Evolutionary conservation across 352 stramenopile species (phyloP).

Genomic region (Phytophthora megakarya): DNA sequence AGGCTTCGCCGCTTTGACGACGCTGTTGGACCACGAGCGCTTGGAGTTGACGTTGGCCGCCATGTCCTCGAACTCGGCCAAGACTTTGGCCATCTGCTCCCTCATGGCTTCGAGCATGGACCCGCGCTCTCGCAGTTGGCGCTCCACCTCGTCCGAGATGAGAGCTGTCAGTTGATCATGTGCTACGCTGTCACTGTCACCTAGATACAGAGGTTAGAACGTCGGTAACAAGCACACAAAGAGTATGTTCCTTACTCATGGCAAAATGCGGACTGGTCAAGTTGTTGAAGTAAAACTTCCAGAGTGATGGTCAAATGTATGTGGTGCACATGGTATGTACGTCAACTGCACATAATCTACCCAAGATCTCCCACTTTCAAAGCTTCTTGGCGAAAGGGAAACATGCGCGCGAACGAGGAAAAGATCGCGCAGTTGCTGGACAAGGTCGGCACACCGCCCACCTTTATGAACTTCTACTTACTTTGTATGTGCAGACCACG

Average conservation of each 20-base stretch:
- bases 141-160: constrained; percentile 66
- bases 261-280: constrained; percentile 13
- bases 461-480: background rate
- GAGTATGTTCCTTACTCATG: constrained; percentile 18
- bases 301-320: constrained; percentile 18
- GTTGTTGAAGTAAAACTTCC: constrained; percentile 33
- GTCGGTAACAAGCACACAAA: background rate
- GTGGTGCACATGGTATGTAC: too few species aligned
- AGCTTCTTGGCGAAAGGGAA: constrained; percentile 13
- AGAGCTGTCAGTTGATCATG: constrained; percentile 65
- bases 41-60: constrained; percentile 56
- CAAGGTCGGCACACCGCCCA: constrained; percentile 47
- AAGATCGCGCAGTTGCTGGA: constrained; percentile 82
- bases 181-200: constrained; percentile 37
- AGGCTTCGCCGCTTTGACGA: constrained; percentile 42
- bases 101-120: constrained; percentile 66
- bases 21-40: constrained; percentile 72
- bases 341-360: too few species aligned
- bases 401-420: constrained; percentile 76
- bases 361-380: constrained; percentile 28
- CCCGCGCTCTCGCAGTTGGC: constrained; percentile 54
- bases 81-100: constrained; percentile 68
- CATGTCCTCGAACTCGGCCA: constrained; percentile 75
- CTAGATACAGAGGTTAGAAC: constrained; percentile 8
- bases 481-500: constrained; percentile 54